These are phyloP conservation scores for Scleromitrula shiraiana DNA, from an alignment of 2,329 filamentous ascomycete species.

Conservation along the genomic window DNA sequence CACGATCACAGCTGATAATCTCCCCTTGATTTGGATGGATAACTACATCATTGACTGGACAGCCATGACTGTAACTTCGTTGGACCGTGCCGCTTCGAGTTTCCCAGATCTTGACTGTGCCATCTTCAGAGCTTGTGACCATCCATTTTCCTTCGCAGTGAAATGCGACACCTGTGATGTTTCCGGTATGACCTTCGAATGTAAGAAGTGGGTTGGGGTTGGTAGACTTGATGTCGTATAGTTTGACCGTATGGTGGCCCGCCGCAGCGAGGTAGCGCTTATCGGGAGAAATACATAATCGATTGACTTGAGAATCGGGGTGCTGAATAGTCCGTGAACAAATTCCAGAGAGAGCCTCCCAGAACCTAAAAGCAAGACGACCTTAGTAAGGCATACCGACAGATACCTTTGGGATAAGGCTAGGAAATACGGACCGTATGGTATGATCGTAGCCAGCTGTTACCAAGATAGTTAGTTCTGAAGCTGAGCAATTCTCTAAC, in stretches of 20 bases:
- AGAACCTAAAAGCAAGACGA: conserved; percentile 57
- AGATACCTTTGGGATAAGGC: not conserved
- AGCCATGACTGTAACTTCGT: conserved; percentile 84
- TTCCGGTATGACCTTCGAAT: conserved; percentile 92
- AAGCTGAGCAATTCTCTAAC: conserved; percentile 15
- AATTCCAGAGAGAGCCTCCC: conserved; percentile 96
- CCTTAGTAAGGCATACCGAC: conserved; percentile 11
- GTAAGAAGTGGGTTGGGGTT: conserved; percentile 89
- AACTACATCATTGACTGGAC: conserved; percentile 93
- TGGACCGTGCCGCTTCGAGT: conserved; percentile 50
- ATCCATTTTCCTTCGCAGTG: conserved; percentile 99
- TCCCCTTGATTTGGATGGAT: conserved; percentile 99
- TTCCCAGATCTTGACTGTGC: conserved; percentile 38
- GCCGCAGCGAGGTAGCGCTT: conserved; percentile 83
- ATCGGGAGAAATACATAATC: conserved; percentile 95
- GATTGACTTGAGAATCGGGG: conserved; percentile 96
- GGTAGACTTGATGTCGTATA: conserved; percentile 98
- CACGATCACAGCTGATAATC: conserved; percentile 90
- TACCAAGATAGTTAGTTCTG: conserved; percentile 18
- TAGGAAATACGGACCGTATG: conserved; percentile 45
- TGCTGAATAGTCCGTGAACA: conserved; percentile 98
- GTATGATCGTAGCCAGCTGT: conserved; percentile 68
- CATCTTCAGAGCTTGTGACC: conserved; percentile 95
- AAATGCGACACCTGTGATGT: conserved; percentile 94
- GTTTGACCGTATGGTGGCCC: conserved; percentile 78